Percentiles rank a stretch among this genome's conserved stretches.
phyloP scores from a whole-genome alignment of 306 rosid genomes.

The Ziziphus jujuba region DNA sequence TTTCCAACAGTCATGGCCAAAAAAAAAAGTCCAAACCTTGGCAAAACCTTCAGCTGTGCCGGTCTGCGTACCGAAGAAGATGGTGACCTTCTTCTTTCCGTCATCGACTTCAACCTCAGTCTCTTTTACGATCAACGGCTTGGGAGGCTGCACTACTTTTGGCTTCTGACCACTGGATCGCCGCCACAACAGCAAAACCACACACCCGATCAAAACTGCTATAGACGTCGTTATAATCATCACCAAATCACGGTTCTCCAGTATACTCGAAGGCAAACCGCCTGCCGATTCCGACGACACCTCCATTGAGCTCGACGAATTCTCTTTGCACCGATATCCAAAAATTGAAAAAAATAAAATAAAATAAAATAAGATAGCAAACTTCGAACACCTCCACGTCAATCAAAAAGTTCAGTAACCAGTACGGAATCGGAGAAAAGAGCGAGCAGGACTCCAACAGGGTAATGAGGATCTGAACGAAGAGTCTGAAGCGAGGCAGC shows the following conservation, averaged over 20 bases:
- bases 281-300: constrained; percentile 38
- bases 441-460: no score
- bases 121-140: constrained; percentile 34
- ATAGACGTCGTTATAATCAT: constrained; percentile 72
- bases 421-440: no score
- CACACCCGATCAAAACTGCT: constrained; percentile 76
- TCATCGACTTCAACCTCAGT: constrained; percentile 59
- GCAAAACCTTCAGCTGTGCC: constrained; percentile 96
- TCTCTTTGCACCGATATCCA: constrained; percentile 38
- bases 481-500: no score
- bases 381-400: no score
- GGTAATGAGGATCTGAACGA: no score
- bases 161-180: constrained; percentile 50
- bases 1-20: background rate
- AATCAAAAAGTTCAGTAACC: no score
- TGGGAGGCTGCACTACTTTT: constrained; percentile 38
- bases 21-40: constrained; percentile 59
- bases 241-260: constrained; percentile 61
- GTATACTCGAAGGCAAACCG: constrained; percentile 35
- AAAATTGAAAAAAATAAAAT: background rate
- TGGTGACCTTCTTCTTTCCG: constrained; percentile 69
- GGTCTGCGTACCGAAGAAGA: constrained; percentile 92
- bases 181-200: constrained; percentile 68
- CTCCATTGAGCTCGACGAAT: constrained; percentile 56
- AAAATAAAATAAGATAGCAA: no score